These are phyloP conservation scores for Geoglossum cookeanum DNA, from an alignment of 2,329 filamentous ascomycete genomes.

Conservation along the genomic window DNA sequence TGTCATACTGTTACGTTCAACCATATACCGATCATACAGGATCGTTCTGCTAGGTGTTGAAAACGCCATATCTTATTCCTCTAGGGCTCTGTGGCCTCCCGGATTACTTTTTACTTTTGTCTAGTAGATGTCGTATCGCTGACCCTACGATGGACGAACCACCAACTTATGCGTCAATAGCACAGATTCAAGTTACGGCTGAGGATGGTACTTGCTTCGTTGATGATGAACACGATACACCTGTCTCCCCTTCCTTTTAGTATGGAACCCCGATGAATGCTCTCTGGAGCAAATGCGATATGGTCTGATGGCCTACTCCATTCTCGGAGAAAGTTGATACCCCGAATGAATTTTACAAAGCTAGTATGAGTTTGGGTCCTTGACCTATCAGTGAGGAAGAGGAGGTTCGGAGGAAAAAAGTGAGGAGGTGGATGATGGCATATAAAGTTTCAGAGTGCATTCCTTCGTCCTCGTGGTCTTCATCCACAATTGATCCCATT, in stretches of 20 bases:
- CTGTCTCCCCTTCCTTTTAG: slow-evolving; percentile 48
- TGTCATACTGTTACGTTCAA: neutral
- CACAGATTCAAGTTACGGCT: neutral
- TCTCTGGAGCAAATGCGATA: slow-evolving; percentile 50
- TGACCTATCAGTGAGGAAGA: slow-evolving; percentile 55
- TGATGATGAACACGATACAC: slow-evolving; percentile 45
- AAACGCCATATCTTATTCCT: slow-evolving; percentile 36
- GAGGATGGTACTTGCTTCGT: slow-evolving; percentile 41
- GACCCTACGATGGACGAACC: slow-evolving; percentile 4
- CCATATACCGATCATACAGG: slow-evolving; percentile 14
- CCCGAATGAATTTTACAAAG: slow-evolving; percentile 49
- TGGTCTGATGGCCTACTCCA: slow-evolving; percentile 51
- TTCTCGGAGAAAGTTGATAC: slow-evolving; percentile 49
- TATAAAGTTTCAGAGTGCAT: slow-evolving; percentile 59
- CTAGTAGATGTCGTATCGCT: neutral
- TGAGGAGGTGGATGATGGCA: slow-evolving; percentile 60
- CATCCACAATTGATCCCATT: neutral
- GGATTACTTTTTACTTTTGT: slow-evolving; percentile 33
- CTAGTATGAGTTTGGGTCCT: slow-evolving; percentile 47
- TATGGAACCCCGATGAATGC: slow-evolving; percentile 48
- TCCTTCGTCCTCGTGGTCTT: neutral
- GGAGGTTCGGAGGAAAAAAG: slow-evolving; percentile 46
- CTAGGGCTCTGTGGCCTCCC: slow-evolving; percentile 51
- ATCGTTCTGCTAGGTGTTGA: slow-evolving; percentile 61
- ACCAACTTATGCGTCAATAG: slow-evolving; percentile 14